Percentiles rank a stretch among this genome's conserved stretches.
phyloP scores from a whole-genome alignment of 2,329 filamentous ascomycete species.

The Tympanopsis confertula region DNA sequence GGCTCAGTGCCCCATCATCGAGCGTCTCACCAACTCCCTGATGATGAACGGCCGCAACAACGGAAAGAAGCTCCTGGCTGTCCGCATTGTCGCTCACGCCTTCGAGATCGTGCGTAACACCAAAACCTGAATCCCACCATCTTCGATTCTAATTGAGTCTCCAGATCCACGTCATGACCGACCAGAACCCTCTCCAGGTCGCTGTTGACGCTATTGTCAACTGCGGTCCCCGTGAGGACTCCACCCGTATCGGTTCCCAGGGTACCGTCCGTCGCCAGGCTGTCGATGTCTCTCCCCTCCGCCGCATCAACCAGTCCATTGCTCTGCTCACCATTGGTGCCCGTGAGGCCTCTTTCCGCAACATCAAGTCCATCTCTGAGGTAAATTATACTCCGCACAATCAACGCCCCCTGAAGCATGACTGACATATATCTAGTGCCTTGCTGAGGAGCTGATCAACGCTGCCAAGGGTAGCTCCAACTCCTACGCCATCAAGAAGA shows the following conservation, averaged over 20 bases:
- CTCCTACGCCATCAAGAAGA: constrained; percentile 99
- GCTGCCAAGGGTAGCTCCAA: constrained; percentile 99
- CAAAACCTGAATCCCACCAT: not conserved
- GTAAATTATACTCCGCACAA: no score
- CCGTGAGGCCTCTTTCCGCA: constrained; percentile 97
- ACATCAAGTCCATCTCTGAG: constrained; percentile 98
- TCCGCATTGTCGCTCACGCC: constrained; percentile 95
- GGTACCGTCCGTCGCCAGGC: constrained; percentile 99
- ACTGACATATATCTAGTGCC: no score
- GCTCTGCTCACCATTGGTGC: constrained; percentile 97
- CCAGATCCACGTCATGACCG: constrained; percentile 99
- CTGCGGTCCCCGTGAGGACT: constrained; percentile 99
- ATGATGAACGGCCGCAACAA: constrained; percentile 99
- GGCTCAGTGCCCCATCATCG: constrained; percentile 99
- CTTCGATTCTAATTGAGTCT: not conserved
- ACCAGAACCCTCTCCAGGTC: constrained; percentile 99
- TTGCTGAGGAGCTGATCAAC: constrained; percentile 99
- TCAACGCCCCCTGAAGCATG: no score
- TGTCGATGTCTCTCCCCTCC: constrained; percentile 98
- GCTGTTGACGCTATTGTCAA: constrained; percentile 99
- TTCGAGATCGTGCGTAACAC: constrained; percentile 88
- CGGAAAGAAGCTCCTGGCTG: constrained; percentile 99
- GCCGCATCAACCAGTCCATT: constrained; percentile 99
- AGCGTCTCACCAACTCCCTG: constrained; percentile 99
- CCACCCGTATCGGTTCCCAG: constrained; percentile 96